Conservation (phyloP, 2,329 filamentous ascomycete genomes). For the Tolypocladium cylindrosporum region DNA sequence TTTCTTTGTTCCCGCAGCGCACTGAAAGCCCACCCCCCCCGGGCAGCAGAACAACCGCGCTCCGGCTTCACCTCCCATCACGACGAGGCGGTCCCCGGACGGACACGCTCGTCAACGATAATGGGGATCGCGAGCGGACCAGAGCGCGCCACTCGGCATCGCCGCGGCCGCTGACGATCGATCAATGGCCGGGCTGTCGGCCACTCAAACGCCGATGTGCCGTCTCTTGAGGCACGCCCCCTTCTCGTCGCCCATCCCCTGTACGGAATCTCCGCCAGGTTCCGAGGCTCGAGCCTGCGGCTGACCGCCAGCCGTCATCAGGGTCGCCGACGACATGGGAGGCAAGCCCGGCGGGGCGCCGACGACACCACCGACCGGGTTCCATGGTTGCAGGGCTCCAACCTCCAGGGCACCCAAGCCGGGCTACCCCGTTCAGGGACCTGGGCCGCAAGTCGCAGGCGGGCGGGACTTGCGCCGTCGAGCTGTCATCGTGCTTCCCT, state of each 20-base stretch:
- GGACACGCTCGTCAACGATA: not conserved
- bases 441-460: not conserved
- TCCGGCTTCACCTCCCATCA: not conserved
- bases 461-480: not conserved
- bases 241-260: not conserved
- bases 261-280: not conserved
- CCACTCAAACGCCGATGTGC: not conserved
- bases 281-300: not conserved
- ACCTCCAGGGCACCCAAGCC: not conserved
- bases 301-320: not conserved
- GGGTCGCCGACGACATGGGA: not conserved
- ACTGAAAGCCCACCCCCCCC: not conserved
- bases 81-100: not conserved
- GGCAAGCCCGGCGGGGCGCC: not conserved
- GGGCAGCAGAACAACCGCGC: not conserved
- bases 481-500: not conserved
- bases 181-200: not conserved
- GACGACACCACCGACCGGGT: not conserved
- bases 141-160: not conserved
- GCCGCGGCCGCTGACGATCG: not conserved
- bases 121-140: not conserved
- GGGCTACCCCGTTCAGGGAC: not conserved
- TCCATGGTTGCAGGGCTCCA: not conserved
- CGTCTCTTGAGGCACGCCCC: not conserved
- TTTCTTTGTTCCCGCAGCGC: not conserved